phyloP scores from a whole-genome alignment of 1,284 basidiomycete species.

The Malassezia psittaci region DNA sequence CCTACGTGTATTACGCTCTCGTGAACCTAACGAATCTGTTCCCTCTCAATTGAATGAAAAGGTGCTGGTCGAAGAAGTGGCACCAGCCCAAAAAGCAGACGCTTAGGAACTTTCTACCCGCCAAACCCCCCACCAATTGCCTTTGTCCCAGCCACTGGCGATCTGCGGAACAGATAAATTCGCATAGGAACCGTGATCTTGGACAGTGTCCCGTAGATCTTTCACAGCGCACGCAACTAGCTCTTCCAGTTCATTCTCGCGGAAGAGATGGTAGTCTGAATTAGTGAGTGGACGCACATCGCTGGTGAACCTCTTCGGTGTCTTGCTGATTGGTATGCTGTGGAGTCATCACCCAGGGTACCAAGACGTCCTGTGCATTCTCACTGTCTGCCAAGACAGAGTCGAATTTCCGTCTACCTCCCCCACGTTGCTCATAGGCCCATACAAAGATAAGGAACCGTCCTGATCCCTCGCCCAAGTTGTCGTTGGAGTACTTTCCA shows the following conservation, averaged over 20 bases:
- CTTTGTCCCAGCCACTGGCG: conserved; percentile 41
- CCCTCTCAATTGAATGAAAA: conserved; percentile 20
- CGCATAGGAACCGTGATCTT: neutral
- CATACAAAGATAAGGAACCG: conserved; percentile 92
- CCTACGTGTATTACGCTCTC: conserved; percentile 53
- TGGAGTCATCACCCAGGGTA: conserved; percentile 40
- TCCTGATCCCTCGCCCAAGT: conserved; percentile 51
- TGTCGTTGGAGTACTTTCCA: neutral
- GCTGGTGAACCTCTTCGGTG: conserved; percentile 25
- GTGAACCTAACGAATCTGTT: conserved; percentile 10
- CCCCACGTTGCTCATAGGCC: conserved; percentile 79
- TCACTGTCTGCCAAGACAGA: neutral
- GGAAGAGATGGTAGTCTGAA: conserved; percentile 43
- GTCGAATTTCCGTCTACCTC: conserved; percentile 36
- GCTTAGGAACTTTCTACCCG: conserved; percentile 19
- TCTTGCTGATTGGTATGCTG: conserved; percentile 6
- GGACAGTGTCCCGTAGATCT: conserved; percentile 12
- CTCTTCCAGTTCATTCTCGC: conserved; percentile 35
- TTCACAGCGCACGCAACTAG: conserved; percentile 31
- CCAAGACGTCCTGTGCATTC: conserved; percentile 35
- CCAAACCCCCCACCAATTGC: conserved; percentile 48
- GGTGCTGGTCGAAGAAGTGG: conserved; percentile 16
- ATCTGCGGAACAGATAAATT: conserved; percentile 21
- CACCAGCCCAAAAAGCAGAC: neutral
- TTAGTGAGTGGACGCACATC: conserved; percentile 21